A percentile compares a stretch with the other conserved stretches of the same genome.
Evolutionary conservation across 305 asterid genomes (phyloP).

Genomic region (Fraxinus baroniana): DNA sequence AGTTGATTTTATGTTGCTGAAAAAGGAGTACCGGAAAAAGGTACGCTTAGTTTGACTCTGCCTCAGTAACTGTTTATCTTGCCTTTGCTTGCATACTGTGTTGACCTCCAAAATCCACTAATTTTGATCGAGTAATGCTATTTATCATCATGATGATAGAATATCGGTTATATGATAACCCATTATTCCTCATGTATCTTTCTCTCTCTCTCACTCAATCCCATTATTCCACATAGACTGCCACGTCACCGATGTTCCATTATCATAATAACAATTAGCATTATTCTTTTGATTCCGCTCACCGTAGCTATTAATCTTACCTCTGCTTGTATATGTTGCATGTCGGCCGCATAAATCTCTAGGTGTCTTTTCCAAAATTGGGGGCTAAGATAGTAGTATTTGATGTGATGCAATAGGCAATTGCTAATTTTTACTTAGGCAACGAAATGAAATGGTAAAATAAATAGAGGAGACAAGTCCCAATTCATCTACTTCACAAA

Average conservation of each 20-base stretch:
- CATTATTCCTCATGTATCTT: too few relatives aligned
- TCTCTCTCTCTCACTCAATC: too few relatives aligned
- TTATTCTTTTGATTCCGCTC: not conserved
- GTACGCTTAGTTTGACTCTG: constrained; percentile 30
- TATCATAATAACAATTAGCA: too few relatives aligned
- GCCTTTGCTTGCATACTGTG: not conserved
- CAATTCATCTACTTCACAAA: not conserved
- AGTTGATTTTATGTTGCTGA: constrained; percentile 62
- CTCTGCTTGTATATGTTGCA: not conserved
- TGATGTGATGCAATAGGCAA: not conserved
- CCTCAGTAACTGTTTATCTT: not conserved
- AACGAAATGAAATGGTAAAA: not conserved
- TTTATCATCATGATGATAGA: too few relatives aligned
- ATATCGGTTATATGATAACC: too few relatives aligned
- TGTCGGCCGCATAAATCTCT: not conserved
- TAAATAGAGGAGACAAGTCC: not conserved
- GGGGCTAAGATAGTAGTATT: not conserved
- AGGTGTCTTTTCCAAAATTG: not conserved
- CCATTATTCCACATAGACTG: too few relatives aligned
- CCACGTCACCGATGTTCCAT: too few relatives aligned
- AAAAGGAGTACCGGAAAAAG: constrained; percentile 93
- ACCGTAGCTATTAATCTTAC: not conserved
- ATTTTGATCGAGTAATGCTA: not conserved
- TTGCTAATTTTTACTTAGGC: not conserved
- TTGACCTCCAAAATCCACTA: not conserved